Base-by-base conservation (phyloP, 768 basidiomycete genomes). In the Mycena crocata region DNA sequence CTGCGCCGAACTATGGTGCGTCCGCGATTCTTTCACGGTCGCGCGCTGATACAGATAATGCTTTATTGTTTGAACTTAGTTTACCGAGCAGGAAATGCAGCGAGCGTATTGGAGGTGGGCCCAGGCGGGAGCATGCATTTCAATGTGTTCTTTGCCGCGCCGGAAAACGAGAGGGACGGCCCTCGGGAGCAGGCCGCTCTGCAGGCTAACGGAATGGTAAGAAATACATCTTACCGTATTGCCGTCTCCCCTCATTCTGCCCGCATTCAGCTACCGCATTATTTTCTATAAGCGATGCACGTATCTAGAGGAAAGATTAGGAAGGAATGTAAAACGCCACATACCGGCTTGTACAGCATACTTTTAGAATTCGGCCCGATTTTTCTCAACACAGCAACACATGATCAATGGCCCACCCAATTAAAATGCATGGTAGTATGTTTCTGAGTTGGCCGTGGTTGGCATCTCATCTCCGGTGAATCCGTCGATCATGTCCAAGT, bases 121-220 rank as follows among this genome's bases (percentile, higher is more conserved):
- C 96, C 96, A 3, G 93, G 89, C 8, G 94, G 90, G 40, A 81
- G 82, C 14, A 91, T 93, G 86, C 94, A 92, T 78, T 99, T 98
- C 79, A 99, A 99, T 72, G 97, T 98, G 35, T 99, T 99, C 76
- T 94, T 95, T 67, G 97, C 96, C 4, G 97, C 97, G 1, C 97
- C 97, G 6, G 97, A 99, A 79, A 99, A 99, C 76, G 97, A 98
- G 72, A 80, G 93, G 49, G 95, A 96, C 73, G 95, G 95, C 3
- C 95, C 95, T 2, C 87, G 73, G 67, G 91, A 95, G 56, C 93
- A 95, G 76, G 86, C 86, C 14, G 84, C 86, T 9, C 91, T 92
- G 75, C 92, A 83, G 73, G 87, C 86, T 46, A 84, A 84, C 58
- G 90, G 88, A 24, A 93, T 91, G 87, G 93, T 93, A 71, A 58